These are phyloP conservation scores for Pleurotus eryngii DNA, from an alignment of 768 basidiomycete genomes.

Conservation along the genomic window DNA sequence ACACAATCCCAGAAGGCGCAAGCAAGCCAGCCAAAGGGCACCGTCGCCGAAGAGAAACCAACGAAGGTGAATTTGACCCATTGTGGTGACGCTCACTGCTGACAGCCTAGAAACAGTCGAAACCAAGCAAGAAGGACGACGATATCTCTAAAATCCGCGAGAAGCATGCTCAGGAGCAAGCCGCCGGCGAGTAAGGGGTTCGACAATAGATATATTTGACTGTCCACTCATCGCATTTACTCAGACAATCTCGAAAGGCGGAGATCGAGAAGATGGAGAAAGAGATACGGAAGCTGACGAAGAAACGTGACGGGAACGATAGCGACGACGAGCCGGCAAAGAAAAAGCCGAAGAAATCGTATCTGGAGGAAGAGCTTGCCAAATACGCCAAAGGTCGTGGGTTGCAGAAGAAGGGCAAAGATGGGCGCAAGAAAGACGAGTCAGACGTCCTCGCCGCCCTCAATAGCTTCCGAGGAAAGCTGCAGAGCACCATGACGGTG, in stretches of 20 bases:
- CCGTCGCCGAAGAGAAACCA: conserved; percentile 21
- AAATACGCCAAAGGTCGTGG: conserved; percentile 73
- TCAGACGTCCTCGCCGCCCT: conserved; percentile 65
- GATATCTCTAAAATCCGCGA: conserved; percentile 75
- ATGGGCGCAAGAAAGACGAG: conserved; percentile 62
- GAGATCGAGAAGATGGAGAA: conserved; percentile 89
- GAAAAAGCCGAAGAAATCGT: conserved; percentile 63
- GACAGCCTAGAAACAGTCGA: conserved; percentile 21
- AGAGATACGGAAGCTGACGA: conserved; percentile 76
- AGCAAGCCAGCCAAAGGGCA: conserved; percentile 12
- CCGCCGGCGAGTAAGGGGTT: conserved; percentile 50
- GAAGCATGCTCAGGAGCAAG: conserved; percentile 70
- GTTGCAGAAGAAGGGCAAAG: conserved; percentile 47
- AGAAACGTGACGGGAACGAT: conserved; percentile 50
- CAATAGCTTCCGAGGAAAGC: conserved; percentile 67
- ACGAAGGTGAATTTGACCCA: conserved; percentile 7
- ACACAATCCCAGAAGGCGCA: conserved; percentile 19
- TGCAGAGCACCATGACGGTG: conserved; percentile 43
- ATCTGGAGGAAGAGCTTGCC: conserved; percentile 76
- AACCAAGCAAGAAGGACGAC: conserved; percentile 37
- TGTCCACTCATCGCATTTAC: conserved; percentile 1
- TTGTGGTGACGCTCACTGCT: no score
- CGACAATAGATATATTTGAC: not conserved
- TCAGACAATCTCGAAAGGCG: conserved; percentile 60
- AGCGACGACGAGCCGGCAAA: conserved; percentile 64